Base-by-base conservation (phyloP, 352 stramenopile genomes). In the Pythium brassicae region DNA sequence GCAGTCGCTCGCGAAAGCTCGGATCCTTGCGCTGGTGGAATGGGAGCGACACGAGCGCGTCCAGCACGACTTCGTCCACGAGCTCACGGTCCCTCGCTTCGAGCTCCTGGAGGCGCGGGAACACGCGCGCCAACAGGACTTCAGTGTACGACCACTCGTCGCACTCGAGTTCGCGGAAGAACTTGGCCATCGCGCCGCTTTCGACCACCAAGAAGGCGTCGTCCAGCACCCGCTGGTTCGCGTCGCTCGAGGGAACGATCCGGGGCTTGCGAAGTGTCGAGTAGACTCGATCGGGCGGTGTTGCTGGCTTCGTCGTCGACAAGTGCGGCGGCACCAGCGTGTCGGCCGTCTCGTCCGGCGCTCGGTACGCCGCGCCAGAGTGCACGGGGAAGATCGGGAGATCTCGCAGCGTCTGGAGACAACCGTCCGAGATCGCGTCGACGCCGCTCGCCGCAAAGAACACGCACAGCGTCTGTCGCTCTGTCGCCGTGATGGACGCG, bases 81-180 rank as follows among this genome's bases (percentile, higher is more conserved):
- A 91, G 62, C 14, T 56, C 49, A 14, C 46, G 22, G 50, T 78
- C 59, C 20, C 63, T 57, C 3, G 37, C 35, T 50, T 83, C 66
- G 14, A 89, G 64, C 15, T 32, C 46, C 12, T 48, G 17, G 17
- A 93, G 44, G 22, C 61, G 68, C 23, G 80, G 81, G 32, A 93
- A 80, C 42, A 93, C 72, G 44, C 83, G 65, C 27, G 86, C 68
- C 44, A 89, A 27, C 42, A 91, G 63, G 43, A 88, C 74, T 27
- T 65, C 70, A 2, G 80, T 76, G 50, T 69, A 71, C 17, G 63
- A 75, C 75, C 69, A 84, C 51, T 89, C 76, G 11, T 86, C 72
- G 17, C 86, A 57, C 3, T 74, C 67, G 25, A 65, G 70, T 11
- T 76, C 66, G 12, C 69, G 71, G 35, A 91, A 37, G 55, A 91